Base-by-base conservation (phyloP, 192 early-diverging fungal species). In the Radiomyces spectabilis region DNA sequence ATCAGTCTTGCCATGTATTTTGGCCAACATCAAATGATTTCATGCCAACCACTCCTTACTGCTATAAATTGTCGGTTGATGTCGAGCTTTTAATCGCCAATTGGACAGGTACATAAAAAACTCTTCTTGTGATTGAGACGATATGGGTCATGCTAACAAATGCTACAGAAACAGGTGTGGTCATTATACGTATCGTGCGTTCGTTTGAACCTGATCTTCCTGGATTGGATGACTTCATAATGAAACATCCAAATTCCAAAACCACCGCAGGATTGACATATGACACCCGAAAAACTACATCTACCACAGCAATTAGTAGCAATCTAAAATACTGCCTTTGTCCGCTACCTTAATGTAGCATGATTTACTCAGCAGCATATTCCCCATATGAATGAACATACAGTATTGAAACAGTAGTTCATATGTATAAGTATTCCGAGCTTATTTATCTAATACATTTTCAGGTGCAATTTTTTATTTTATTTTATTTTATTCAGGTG, bases 131-230 rank as follows among this genome's bases (percentile, higher is more conserved):
- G 24, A 19, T 24, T 46, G 39, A 15, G 27, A 1, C 32, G 27
- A n/a, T 45, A 21, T 25, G 22, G 3, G 1, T 22, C 21, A 19
- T 18, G 15, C 5, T 21, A 5, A n/a, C 2, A 19, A 10, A 8
- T 12, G 37, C 16, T 50, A 5, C 25, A 52, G 50, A 52, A 9
- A 38, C 24, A 4, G 50, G 34, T 15, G 37, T 52, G 34, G 27
- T 57, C 2, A 31, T 43, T 19, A 32, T 45, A 16, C 21, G 26
- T 10, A 49, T 59, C 15, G 57, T 59, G 33, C 27, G 32, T 5
- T 42, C 47, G 2, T 59, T 59, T 41, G 57, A 59, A 12, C 31
- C 47, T 5, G 57, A 59, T 26, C 38, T 59, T 13, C 57, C 59
- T n/a, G 59, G 43, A 2, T 31, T 55, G 9, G 53, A 55, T 30